phyloP scores from a whole-genome alignment of 2,329 filamentous ascomycete genomes.

The Coniochaeta hoffmannii region DNA sequence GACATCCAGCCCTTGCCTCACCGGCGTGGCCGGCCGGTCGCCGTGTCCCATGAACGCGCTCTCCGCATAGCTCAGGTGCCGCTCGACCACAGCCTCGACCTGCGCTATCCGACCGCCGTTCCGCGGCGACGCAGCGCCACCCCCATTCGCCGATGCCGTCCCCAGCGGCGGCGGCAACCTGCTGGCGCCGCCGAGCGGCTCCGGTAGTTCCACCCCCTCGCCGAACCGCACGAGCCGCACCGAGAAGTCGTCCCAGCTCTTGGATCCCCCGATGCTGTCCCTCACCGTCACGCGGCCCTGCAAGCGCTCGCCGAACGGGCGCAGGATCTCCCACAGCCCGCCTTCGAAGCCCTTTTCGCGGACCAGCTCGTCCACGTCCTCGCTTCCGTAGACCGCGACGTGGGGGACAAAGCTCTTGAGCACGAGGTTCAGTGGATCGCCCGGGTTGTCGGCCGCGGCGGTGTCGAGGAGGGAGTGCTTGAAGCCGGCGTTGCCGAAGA shows the following conservation, averaged over 20 bases:
- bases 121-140: too few relatives aligned
- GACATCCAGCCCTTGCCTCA: constrained; percentile 33
- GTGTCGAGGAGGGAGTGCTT: constrained; percentile 37
- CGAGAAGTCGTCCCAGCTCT: constrained; percentile 81
- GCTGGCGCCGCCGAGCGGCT: constrained; percentile 26
- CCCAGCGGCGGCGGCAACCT: constrained; percentile 15
- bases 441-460: constrained; percentile 34
- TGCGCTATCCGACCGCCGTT: constrained; percentile 49
- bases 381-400: constrained; percentile 78
- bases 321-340: constrained; percentile 76
- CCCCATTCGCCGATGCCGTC: constrained; percentile 7
- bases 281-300: constrained; percentile 83
- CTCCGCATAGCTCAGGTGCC: constrained; percentile 72
- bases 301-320: constrained; percentile 85
- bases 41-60: constrained; percentile 36
- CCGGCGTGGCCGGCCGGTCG: constrained; percentile 29
- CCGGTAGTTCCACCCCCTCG: constrained; percentile 45
- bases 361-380: constrained; percentile 75
- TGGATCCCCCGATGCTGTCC: constrained; percentile 81
- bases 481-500: constrained; percentile 40
- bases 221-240: constrained; percentile 75
- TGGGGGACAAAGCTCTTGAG: constrained; percentile 83
- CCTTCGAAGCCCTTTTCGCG: constrained; percentile 76
- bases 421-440: constrained; percentile 58
- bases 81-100: constrained; percentile 73